These are phyloP conservation scores for Hypoxylon lienhwacheense DNA, from an alignment of 495 filamentous ascomycete species.

Conservation along the genomic window DNA sequence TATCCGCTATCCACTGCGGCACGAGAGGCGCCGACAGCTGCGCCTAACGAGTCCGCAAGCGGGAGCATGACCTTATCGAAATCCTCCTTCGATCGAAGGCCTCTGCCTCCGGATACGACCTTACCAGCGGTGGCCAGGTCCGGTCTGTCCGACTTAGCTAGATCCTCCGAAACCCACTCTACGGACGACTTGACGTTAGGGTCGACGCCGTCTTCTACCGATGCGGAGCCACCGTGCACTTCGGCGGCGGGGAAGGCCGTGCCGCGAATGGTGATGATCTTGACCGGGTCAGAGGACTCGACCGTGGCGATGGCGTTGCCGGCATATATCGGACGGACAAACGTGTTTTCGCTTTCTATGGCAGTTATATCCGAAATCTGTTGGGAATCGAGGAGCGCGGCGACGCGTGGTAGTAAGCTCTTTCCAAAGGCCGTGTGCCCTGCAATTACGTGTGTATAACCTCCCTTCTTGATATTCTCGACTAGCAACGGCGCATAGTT, in stretches of 20 bases:
- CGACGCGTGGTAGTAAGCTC: conserved; percentile 89
- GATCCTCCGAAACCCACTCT: conserved; percentile 92
- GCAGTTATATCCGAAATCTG: conserved; percentile 89
- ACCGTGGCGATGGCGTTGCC: conserved; percentile 98
- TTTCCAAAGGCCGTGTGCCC: conserved; percentile 97
- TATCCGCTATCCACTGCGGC: conserved; percentile 97
- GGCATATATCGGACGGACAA: conserved; percentile 95
- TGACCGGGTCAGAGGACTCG: conserved; percentile 81
- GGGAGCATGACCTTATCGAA: conserved; percentile 92
- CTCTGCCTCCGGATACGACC: conserved; percentile 93
- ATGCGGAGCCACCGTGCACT: conserved; percentile 55
- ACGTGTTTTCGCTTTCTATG: conserved; percentile 89
- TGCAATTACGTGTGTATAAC: conserved; percentile 86
- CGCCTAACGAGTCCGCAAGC: conserved; percentile 86
- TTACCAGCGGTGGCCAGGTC: conserved; percentile 84
- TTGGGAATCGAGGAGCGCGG: conserved; percentile 90
- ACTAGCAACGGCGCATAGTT: conserved; percentile 91
- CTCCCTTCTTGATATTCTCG: conserved; percentile 93
- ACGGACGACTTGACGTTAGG: conserved; percentile 69
- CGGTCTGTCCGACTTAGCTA: conserved; percentile 91
- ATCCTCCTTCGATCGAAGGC: conserved; percentile 94
- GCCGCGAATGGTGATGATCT: conserved; percentile 88
- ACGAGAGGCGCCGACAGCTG: conserved; percentile 90
- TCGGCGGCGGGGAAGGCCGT: conserved; percentile 77
- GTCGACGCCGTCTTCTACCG: conserved; percentile 67